Evolutionary conservation across 352 stramenopile species (phyloP).

Genomic region (Pythium aquatile): DNA sequence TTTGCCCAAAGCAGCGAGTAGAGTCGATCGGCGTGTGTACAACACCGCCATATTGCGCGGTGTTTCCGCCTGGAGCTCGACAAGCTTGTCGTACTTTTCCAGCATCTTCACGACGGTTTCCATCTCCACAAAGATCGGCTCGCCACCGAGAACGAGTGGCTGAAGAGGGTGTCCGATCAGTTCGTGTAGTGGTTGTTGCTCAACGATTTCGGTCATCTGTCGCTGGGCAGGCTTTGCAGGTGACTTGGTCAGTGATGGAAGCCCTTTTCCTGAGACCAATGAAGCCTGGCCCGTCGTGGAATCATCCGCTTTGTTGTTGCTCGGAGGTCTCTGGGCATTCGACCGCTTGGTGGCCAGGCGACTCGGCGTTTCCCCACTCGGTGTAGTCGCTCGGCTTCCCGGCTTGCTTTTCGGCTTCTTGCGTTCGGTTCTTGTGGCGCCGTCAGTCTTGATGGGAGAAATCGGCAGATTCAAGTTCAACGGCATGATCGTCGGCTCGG

Average conservation of each 20-base stretch:
- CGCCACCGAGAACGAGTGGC: constrained; percentile 12
- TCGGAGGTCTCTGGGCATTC: constrained; percentile 2
- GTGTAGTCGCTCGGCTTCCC: constrained; percentile 6
- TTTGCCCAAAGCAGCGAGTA: constrained; percentile 50
- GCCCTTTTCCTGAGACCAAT: background rate
- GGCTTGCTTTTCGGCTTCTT: constrained; percentile 22
- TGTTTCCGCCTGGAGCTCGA: constrained; percentile 46
- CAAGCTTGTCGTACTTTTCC: constrained; percentile 66
- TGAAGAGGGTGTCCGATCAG: constrained; percentile 4
- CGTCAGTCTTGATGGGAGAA: constrained; percentile 17
- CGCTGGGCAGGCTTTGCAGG: background rate
- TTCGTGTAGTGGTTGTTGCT: background rate
- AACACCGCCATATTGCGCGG: constrained; percentile 57
- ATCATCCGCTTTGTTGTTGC: constrained; percentile 10
- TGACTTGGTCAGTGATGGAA: constrained; percentile 19
- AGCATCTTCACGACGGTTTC: constrained; percentile 38
- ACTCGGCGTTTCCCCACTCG: background rate
- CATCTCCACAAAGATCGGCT: constrained; percentile 12
- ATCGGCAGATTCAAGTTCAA: constrained; percentile 13
- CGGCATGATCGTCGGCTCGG: constrained; percentile 9
- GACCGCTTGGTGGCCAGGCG: background rate
- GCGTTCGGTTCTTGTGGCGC: background rate
- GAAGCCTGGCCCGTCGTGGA: background rate
- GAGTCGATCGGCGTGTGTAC: constrained; percentile 54
- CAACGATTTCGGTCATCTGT: background rate